phyloP scores from a whole-genome alignment of 1,284 basidiomycete genomes.

The Ustilago bromivora region DNA sequence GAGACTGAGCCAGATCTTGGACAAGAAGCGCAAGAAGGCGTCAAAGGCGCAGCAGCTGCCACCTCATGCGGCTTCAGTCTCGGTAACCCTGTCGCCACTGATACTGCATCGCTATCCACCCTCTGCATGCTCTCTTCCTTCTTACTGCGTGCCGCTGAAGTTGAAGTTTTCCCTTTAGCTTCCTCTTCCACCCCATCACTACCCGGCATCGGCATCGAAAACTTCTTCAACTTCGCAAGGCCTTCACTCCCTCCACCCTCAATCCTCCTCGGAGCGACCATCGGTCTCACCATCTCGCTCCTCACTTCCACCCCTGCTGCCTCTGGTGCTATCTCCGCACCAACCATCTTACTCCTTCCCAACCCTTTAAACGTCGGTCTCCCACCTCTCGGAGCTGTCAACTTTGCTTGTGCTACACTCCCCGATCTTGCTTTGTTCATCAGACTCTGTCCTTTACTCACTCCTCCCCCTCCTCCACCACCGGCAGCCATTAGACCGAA shows the following conservation, averaged over 20 bases:
- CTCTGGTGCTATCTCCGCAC: slow-evolving; percentile 28
- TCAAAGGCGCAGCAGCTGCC: slow-evolving; percentile 28
- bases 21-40: slow-evolving; percentile 3
- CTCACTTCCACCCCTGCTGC: slow-evolving; percentile 17
- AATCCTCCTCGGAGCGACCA: slow-evolving; percentile 45
- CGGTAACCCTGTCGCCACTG: slow-evolving; percentile 9
- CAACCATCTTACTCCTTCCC: slow-evolving; percentile 35
- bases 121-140: background rate
- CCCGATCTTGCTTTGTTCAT: slow-evolving; percentile 42
- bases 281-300: slow-evolving; percentile 20
- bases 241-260: slow-evolving; percentile 30
- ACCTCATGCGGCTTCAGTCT: slow-evolving; percentile 31
- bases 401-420: slow-evolving; percentile 38
- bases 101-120: background rate
- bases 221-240: slow-evolving; percentile 23
- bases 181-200: slow-evolving; percentile 6
- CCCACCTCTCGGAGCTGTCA: slow-evolving; percentile 25
- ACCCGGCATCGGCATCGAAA: slow-evolving; percentile 12
- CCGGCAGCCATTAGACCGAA: slow-evolving; percentile 16
- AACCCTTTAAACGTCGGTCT: slow-evolving; percentile 15
- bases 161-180: background rate
- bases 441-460: slow-evolving; percentile 52
- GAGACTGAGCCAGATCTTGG: background rate
- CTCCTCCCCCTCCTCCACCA: slow-evolving; percentile 1
- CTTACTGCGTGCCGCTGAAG: slow-evolving; percentile 2